Base-by-base conservation (phyloP, 164 flowering plant genomes). In the Chloranthus sessilifolius region DNA sequence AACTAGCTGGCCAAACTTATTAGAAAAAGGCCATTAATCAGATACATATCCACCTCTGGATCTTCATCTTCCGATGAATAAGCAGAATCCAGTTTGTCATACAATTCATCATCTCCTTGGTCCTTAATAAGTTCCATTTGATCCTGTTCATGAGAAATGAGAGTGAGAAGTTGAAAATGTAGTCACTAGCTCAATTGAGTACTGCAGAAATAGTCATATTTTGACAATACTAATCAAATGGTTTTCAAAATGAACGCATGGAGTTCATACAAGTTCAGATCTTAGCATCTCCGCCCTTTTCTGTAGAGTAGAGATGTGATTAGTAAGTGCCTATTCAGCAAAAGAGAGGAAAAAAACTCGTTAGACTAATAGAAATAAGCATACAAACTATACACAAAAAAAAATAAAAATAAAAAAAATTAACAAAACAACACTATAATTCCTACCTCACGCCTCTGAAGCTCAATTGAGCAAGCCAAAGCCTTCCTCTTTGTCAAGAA, bases 371-470 rank as follows among this genome's bases (percentile, higher is more conserved):
- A n/a, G n/a, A n/a, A n/a, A n/a, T n/a, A n/a, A n/a, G n/a, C n/a
- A n/a, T n/a, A n/a, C n/a, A n/a, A n/a, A n/a, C n/a, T n/a, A n/a
- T n/a, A n/a, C 48, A 14, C 0, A 49, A 56, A 42, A n/a, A 62
- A 53, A 19, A 43, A 23, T 24, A n/a, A n/a, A n/a, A n/a, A n/a
- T n/a, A n/a, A n/a, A n/a, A n/a, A n/a, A n/a, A n/a, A n/a, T n/a
- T n/a, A n/a, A n/a, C n/a, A n/a, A n/a, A n/a, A n/a, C n/a, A n/a
- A n/a, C n/a, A n/a, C n/a, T n/a, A n/a, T n/a, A n/a, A n/a, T n/a
- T n/a, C n/a, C n/a, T 78, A 92, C 97, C 99, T 92, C 81, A 26
- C 49, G 86, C 60, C 99, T 80, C 67, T 92, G 99, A 64, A 86
- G 81, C 70, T 86, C 99, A 52, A 92, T 82, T 5, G 95, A 86